These are phyloP conservation scores for Geoglossum cookeanum DNA, from an alignment of 2,329 filamentous ascomycete species.

Conservation along the genomic window DNA sequence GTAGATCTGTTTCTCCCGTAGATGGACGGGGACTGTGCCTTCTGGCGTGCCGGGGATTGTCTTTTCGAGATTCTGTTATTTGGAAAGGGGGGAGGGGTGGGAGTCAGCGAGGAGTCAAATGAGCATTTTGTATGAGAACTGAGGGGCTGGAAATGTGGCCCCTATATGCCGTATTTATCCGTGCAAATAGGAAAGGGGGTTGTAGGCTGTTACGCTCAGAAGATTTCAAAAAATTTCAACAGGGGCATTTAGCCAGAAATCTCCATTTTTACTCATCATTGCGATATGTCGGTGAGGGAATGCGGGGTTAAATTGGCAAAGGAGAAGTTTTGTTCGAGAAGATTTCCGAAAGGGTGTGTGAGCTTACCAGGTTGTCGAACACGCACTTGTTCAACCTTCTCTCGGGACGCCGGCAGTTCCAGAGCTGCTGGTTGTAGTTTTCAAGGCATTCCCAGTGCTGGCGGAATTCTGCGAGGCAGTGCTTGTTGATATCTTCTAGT, in stretches of 20 bases:
- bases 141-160: too few species aligned
- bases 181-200: neutral
- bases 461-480: constrained; percentile 80
- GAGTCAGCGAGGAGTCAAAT: too few species aligned
- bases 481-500: constrained; percentile 86
- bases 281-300: neutral
- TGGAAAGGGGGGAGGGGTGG: neutral
- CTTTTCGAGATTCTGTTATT: constrained; percentile 56
- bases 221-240: neutral
- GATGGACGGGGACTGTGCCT: constrained; percentile 53
- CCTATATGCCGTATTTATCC: too few species aligned
- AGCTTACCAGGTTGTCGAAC: constrained; percentile 68
- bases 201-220: constrained; percentile 4
- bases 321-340: neutral
- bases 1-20: constrained; percentile 30
- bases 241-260: constrained; percentile 3
- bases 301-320: neutral
- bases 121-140: too few species aligned
- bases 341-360: neutral
- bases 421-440: constrained; percentile 93
- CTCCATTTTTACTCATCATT: neutral
- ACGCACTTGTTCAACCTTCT: constrained; percentile 89
- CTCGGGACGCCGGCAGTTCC: constrained; percentile 80
- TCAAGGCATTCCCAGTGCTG: constrained; percentile 91
- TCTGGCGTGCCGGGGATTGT: constrained; percentile 54